phyloP scores from a whole-genome alignment of 768 basidiomycete species.

The Pleurotus tuber-regium region DNA sequence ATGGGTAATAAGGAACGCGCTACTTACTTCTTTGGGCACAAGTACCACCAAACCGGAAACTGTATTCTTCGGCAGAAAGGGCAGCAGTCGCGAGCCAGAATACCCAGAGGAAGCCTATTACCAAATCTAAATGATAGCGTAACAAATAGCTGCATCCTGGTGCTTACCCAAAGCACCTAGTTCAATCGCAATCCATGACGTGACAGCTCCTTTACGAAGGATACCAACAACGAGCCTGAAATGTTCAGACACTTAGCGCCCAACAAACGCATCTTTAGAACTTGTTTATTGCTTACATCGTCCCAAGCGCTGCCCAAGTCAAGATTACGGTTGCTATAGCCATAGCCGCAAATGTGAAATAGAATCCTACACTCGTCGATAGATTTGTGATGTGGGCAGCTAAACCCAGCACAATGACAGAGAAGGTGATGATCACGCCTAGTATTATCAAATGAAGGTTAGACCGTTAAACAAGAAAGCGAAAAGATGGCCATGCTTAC shows the following conservation, averaged over 20 bases:
- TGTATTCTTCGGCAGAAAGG: not conserved
- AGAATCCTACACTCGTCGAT: conserved; percentile 19
- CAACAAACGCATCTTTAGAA: too few species aligned
- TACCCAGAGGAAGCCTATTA: not conserved
- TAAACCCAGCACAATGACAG: conserved; percentile 26
- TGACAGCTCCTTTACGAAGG: conserved; percentile 30
- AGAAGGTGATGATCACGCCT: conserved; percentile 21
- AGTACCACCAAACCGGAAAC: conserved; percentile 15
- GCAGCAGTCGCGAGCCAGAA: conserved; percentile 7
- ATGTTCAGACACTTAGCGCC: too few species aligned
- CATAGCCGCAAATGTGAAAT: conserved; percentile 32
- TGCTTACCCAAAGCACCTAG: conserved; percentile 34
- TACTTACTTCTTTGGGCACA: conserved; percentile 14
- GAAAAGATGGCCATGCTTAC: conserved; percentile 14
- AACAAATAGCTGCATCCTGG: not conserved
- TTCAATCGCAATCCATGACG: conserved; percentile 39
- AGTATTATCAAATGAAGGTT: not conserved
- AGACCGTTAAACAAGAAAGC: not conserved
- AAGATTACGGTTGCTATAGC: conserved; percentile 33
- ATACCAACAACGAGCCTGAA: conserved; percentile 32
- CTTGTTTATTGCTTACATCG: conserved; percentile 36
- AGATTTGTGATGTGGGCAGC: conserved; percentile 22
- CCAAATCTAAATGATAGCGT: not conserved
- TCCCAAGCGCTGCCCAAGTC: conserved; percentile 27
- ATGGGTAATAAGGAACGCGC: not conserved